Conservation (phyloP, 2,329 filamentous ascomycete genomes). For the Penicillium sp. region DNA sequence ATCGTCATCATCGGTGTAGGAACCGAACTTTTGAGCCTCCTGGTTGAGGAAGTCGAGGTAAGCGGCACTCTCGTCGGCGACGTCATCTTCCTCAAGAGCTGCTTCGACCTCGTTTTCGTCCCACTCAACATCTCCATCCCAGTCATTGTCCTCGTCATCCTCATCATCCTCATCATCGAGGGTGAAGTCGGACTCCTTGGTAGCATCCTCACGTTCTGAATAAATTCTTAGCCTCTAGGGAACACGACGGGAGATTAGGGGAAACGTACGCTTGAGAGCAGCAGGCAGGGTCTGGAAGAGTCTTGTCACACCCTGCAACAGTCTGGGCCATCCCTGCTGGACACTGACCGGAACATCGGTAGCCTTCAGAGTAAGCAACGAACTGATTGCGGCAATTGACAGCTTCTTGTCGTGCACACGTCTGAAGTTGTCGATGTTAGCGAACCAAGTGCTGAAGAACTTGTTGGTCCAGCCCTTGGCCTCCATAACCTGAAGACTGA, state of each 20-base stretch:
- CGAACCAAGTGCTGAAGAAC: conserved; percentile 98
- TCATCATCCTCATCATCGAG: conserved; percentile 71
- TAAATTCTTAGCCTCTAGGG: conserved; percentile 28
- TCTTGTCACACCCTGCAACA: conserved; percentile 83
- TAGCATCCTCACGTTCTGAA: conserved; percentile 81
- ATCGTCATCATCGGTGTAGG: conserved; percentile 70
- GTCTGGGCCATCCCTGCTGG: conserved; percentile 88
- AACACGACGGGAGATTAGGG: neutral
- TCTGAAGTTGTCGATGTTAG: conserved; percentile 88
- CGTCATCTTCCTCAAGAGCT: conserved; percentile 58
- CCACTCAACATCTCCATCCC: conserved; percentile 74
- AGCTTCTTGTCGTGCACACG: conserved; percentile 98
- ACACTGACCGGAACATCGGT: conserved; percentile 89
- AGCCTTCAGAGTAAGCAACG: conserved; percentile 74
- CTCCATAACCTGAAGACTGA: conserved; percentile 86
- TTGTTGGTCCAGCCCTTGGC: conserved; percentile 93
- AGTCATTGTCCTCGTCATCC: conserved; percentile 80
- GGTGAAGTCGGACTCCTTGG: conserved; percentile 80
- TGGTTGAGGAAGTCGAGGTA: conserved; percentile 96
- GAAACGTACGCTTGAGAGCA: conserved; percentile 73
- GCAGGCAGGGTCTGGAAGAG: conserved; percentile 88
- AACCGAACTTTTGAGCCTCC: conserved; percentile 84
- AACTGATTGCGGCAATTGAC: conserved; percentile 88
- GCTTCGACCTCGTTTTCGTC: conserved; percentile 63
- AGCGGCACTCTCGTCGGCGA: conserved; percentile 85